phyloP scores from a whole-genome alignment of 1,139 yeast species.

The Candida glucosophila region DNA sequence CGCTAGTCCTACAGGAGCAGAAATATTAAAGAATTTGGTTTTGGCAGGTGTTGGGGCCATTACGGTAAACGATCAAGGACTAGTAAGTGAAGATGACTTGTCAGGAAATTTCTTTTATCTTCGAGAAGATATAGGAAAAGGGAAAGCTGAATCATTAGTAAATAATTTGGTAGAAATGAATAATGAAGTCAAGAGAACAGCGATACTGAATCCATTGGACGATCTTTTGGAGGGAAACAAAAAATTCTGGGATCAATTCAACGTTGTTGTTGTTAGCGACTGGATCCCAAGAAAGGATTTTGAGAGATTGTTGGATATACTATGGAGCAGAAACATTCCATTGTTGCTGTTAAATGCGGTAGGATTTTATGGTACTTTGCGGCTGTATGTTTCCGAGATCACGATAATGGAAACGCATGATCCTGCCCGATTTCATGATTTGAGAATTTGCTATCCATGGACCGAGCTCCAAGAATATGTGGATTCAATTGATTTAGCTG shows the following conservation, averaged over 20 bases:
- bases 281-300: conserved; percentile 12
- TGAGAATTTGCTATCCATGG: conserved; percentile 75
- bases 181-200: conserved; percentile 42
- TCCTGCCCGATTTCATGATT: conserved; percentile 52
- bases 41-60: conserved; percentile 73
- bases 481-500: conserved; percentile 40
- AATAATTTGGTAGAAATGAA: conserved; percentile 48
- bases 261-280: conserved; percentile 44
- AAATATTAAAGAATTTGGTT: conserved; percentile 67
- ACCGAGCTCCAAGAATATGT: conserved; percentile 48
- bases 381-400: conserved; percentile 42
- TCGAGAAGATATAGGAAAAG: conserved; percentile 35
- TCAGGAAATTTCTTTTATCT: conserved; percentile 57
- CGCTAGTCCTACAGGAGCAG: conserved; percentile 55
- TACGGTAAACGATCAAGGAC: conserved; percentile 44
- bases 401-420: conserved; percentile 75
- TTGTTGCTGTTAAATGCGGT: conserved; percentile 41
- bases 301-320: conserved; percentile 19
- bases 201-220: conserved; percentile 15
- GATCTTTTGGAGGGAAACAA: conserved; percentile 9
- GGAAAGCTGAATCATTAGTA: conserved; percentile 31
- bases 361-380: conserved; percentile 65
- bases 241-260: conserved; percentile 49
- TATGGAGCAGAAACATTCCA: conserved; percentile 45
- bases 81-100: conserved; percentile 36